Conservation (phyloP, 1,284 basidiomycete species). For the Cryptococcus floricola region DNA sequence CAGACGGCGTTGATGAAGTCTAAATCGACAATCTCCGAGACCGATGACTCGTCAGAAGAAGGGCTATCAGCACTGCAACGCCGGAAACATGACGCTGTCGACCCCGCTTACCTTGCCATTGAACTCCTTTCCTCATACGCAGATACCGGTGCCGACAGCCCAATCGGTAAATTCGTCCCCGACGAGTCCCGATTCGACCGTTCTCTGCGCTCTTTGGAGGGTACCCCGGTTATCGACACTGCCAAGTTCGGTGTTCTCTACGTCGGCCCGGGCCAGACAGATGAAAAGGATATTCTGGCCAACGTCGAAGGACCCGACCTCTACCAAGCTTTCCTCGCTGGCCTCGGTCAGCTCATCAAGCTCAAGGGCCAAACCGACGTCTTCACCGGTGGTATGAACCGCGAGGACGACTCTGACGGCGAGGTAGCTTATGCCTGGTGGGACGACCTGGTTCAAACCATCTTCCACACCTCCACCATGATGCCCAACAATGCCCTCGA, state of each 20-base stretch:
- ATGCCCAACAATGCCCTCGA: conserved; percentile 81
- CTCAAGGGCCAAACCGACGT: conserved; percentile 88
- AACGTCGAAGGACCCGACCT: conserved; percentile 92
- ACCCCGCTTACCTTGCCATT: conserved; percentile 81
- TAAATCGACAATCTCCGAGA: conserved; percentile 13
- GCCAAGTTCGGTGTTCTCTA: conserved; percentile 97
- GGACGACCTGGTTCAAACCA: conserved; percentile 93
- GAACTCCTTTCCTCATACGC: conserved; percentile 79
- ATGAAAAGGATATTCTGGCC: conserved; percentile 79
- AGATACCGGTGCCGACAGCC: conserved; percentile 47
- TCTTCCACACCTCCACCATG: conserved; percentile 94
- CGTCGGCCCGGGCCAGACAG: conserved; percentile 83
- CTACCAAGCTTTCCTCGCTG: conserved; percentile 87
- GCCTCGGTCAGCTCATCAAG: conserved; percentile 82
- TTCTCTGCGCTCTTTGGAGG: conserved; percentile 69
- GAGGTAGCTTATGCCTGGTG: conserved; percentile 95
- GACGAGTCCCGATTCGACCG: conserved; percentile 58
- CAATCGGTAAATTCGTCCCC: conserved; percentile 50
- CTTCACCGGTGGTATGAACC: conserved; percentile 89
- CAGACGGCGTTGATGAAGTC: neutral
- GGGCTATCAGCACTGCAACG: conserved; percentile 75
- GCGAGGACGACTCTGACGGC: conserved; percentile 75
- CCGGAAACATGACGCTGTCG: conserved; percentile 75
- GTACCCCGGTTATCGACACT: conserved; percentile 92
- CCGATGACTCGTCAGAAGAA: conserved; percentile 65